Conservation (phyloP, 345 rosid genomes). For the Moricandia arvensis region DNA sequence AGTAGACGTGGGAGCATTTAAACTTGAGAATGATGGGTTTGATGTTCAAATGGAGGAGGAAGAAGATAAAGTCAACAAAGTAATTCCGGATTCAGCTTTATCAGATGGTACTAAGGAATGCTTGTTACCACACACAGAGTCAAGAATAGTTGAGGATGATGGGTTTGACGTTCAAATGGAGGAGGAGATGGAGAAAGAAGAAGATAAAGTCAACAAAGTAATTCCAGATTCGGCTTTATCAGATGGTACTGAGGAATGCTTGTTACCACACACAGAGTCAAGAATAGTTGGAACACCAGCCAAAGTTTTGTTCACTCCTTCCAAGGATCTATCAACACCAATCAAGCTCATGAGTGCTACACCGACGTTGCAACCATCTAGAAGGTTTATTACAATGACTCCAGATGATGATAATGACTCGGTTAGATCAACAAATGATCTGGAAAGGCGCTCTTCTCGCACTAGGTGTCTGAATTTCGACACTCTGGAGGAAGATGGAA, state of each 20-base stretch:
- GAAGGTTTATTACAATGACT: conserved; percentile 62
- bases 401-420: conserved; percentile 41
- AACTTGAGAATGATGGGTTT: conserved; percentile 17
- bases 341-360: conserved; percentile 58
- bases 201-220: not conserved
- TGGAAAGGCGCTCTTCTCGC: conserved; percentile 54
- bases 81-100: conserved; percentile 5
- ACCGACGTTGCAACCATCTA: conserved; percentile 47
- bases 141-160: conserved; percentile 22
- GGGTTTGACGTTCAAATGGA: conserved; percentile 24
- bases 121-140: conserved; percentile 2
- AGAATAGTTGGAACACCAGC: conserved; percentile 20
- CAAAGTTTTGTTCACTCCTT: conserved; percentile 33
- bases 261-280: conserved; percentile 8
- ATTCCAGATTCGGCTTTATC: conserved; percentile 13
- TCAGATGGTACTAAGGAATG: conserved; percentile 1
- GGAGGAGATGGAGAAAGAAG: conserved; percentile 17
- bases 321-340: conserved; percentile 52
- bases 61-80: not conserved
- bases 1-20: not conserved
- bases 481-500: conserved; percentile 40
- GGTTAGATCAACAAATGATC: conserved; percentile 38
- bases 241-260: not conserved
- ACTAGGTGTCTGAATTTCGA: conserved; percentile 70
- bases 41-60: conserved; percentile 28